Evolutionary conservation across 2,329 filamentous ascomycete genomes (phyloP), one percentile per base, ranked within the genome.

Genomic region (Neonectria faginata): DNA sequence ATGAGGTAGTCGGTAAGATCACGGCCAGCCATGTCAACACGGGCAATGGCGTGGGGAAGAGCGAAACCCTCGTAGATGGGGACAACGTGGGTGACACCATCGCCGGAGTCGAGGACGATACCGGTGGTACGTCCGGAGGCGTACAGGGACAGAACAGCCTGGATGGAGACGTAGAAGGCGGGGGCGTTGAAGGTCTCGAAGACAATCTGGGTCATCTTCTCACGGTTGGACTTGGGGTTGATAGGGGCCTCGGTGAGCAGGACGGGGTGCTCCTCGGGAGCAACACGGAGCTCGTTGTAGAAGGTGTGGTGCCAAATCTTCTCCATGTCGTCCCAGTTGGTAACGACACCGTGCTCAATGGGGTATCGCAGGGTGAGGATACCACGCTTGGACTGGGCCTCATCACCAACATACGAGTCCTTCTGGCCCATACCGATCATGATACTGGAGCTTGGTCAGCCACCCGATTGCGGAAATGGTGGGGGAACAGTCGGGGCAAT

Each of bases 401-500:
- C 96, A 87, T 99, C 96, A 89, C 96, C 96, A 78, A 99, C 96
- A 82, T 99, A 99, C 71, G 96, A 98, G 90, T 99, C 96, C 89
- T 99, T 99, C 88, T 98, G 96, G 79, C 96, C 96, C 96, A 99
- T 99, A 90, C 96, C 96, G 84, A 99, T 98, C 96, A 99, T 99
- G 89, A 99, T 98, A 90, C 95, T 97, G 79, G 69, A 75, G 76
- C 54, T 45, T 53, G 66, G 66, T 67, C 67, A 67, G 58, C 58
- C 47, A 60, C 55, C 10, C 33, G 52, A 55, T 48, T 57, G 52
- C 62, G 68, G 52, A 68, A 68, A 62, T 62, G 52, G 65, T 53
- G 36, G 42, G 57, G 44, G 47, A 62, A 62, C n/a, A 53, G 60
- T 67, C 61, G 61, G 48, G 45, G 45, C 45, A 29, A 39, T 41